phyloP scores from a whole-genome alignment of 2,329 filamentous ascomycete species.

The Ampelomyces quisqualis region DNA sequence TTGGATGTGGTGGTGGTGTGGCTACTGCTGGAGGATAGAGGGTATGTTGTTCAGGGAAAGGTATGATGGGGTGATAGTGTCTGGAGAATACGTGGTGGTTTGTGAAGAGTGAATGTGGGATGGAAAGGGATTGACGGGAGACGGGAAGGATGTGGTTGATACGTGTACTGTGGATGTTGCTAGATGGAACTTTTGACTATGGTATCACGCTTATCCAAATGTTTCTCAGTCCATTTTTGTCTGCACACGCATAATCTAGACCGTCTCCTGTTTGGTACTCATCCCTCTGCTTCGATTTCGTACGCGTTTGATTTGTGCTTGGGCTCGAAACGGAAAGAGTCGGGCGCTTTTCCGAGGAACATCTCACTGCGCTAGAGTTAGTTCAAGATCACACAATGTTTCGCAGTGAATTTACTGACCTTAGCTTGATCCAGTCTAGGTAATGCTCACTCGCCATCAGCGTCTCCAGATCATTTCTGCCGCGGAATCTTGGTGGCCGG shows the following conservation, averaged over 20 bases:
- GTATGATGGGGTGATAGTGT: not conserved
- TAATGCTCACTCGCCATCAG: constrained; percentile 87
- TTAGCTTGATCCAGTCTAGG: constrained; percentile 98
- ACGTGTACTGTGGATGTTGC: not conserved
- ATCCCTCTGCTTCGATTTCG: constrained; percentile 63
- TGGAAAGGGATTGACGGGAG: not conserved
- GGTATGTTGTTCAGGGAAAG: not conserved
- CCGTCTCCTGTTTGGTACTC: no score
- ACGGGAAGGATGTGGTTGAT: not conserved
- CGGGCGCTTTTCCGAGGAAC: constrained; percentile 88
- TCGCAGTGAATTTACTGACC: constrained; percentile 54
- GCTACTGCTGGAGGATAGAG: not conserved
- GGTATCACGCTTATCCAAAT: not conserved
- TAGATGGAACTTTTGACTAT: not conserved
- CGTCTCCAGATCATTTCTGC: constrained; percentile 90
- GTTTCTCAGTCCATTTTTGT: not conserved
- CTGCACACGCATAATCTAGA: no score
- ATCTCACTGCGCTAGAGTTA: constrained; percentile 69
- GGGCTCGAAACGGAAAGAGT: constrained; percentile 91
- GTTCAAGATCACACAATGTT: not conserved
- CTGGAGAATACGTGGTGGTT: not conserved
- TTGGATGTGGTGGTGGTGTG: not conserved
- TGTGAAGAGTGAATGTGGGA: not conserved
- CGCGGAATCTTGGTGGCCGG: constrained; percentile 77
- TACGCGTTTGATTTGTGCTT: constrained; percentile 97